phyloP scores from a whole-genome alignment of 371 early-diverging fungal genomes.

The Dichotomocladium elegans region DNA sequence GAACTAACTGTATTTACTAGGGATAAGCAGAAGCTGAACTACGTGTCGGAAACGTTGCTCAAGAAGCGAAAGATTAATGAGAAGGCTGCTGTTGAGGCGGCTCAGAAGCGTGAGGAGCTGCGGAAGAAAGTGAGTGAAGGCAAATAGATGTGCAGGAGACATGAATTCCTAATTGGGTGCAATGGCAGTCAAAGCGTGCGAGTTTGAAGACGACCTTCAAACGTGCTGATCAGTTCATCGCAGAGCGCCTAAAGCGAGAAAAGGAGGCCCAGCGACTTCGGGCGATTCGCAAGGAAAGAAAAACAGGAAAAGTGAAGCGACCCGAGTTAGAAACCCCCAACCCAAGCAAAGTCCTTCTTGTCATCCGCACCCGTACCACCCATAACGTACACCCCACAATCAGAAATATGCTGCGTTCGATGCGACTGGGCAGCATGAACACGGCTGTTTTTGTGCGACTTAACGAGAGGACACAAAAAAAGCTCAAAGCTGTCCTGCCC shows the following conservation, averaged over 20 bases:
- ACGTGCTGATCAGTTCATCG: constrained; percentile 93
- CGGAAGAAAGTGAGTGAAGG: constrained; percentile 38
- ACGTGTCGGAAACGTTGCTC: constrained; percentile 88
- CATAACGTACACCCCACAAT: constrained; percentile 96
- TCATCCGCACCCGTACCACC: constrained; percentile 90
- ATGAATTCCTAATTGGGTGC: too few relatives aligned
- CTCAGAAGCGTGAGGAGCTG: constrained; percentile 47
- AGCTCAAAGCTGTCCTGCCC: constrained; percentile 94
- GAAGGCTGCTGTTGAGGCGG: constrained; percentile 76
- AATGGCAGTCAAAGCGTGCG: background rate
- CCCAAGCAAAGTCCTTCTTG: constrained; percentile 92
- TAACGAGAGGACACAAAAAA: constrained; percentile 91
- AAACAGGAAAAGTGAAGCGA: constrained; percentile 66
- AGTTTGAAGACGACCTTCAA: constrained; percentile 76
- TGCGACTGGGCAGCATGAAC: constrained; percentile 98
- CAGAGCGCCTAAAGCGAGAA: constrained; percentile 86
- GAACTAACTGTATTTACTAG: too few relatives aligned
- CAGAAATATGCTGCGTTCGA: constrained; percentile 91
- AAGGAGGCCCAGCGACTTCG: constrained; percentile 81
- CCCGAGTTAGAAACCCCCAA: constrained; percentile 82
- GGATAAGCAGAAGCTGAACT: background rate
- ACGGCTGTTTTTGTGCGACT: constrained; percentile 95
- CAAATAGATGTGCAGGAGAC: too few relatives aligned
- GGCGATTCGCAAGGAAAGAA: constrained; percentile 38
- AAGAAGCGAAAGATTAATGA: constrained; percentile 94